Percentiles rank a stretch among this genome's conserved stretches.
phyloP scores from a whole-genome alignment of 805 yeast species.

The Starmerella stigmatis region DNA sequence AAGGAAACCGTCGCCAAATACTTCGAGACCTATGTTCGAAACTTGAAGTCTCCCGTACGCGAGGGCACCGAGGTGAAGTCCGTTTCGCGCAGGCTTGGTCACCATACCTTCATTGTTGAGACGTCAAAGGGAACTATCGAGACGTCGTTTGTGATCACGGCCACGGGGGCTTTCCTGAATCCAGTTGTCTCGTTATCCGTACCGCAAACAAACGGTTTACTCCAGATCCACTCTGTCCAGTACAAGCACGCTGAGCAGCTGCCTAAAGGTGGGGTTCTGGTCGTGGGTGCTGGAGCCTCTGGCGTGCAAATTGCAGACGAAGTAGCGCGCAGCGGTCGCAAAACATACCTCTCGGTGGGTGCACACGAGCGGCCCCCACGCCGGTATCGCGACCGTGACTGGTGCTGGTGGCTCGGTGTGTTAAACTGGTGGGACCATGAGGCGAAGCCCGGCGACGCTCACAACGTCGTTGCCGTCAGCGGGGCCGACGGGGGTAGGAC shows the following conservation, averaged over 20 bases:
- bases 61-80: slow-evolving; percentile 8
- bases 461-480: slow-evolving; percentile 21
- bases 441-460: slow-evolving; percentile 10
- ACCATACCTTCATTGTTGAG: slow-evolving; percentile 10
- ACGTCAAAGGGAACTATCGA: slow-evolving; percentile 7
- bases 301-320: slow-evolving; percentile 23
- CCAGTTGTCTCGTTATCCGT: slow-evolving; percentile 16
- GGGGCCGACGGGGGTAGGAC: slow-evolving; percentile 21
- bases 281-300: slow-evolving; percentile 21
- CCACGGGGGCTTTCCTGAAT: slow-evolving; percentile 20
- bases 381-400: slow-evolving; percentile 20
- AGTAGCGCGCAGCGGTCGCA: slow-evolving; percentile 4
- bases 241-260: slow-evolving; percentile 16
- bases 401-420: slow-evolving; percentile 24
- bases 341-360: slow-evolving; percentile 17
- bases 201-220: background rate
- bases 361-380: slow-evolving; percentile 21
- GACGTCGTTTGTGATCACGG: slow-evolving; percentile 11
- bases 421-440: slow-evolving; percentile 21
- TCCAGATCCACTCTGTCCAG: slow-evolving; percentile 17
- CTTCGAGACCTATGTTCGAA: slow-evolving; percentile 13
- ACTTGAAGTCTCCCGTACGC: slow-evolving; percentile 13
- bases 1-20: slow-evolving; percentile 16
- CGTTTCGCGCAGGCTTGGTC: slow-evolving; percentile 1
- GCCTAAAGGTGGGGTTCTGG: slow-evolving; percentile 17